Percentiles rank a stretch among this genome's conserved stretches.
Conservation (phyloP, 208 protist species). For the Leptomonas seymouri region DNA sequence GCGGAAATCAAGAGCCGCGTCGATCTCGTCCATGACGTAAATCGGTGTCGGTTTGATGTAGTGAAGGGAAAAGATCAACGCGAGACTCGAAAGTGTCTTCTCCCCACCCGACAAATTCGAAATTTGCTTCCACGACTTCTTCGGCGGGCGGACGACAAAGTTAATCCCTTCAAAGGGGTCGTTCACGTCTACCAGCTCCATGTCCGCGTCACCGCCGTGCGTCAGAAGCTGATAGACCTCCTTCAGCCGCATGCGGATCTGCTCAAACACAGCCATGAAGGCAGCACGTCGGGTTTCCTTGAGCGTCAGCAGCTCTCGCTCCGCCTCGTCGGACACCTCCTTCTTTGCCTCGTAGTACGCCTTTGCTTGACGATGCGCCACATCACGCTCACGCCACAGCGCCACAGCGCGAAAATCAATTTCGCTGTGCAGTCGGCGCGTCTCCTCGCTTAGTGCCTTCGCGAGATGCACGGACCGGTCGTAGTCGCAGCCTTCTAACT, state of each 20-base stretch:
- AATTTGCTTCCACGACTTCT: constrained; percentile 99
- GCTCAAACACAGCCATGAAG: constrained; percentile 99
- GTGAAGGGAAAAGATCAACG: constrained; percentile 99
- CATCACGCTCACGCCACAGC: constrained; percentile 95
- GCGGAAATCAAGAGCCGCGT: constrained; percentile 99
- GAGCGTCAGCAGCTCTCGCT: constrained; percentile 59
- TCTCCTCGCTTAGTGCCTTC: constrained; percentile 88
- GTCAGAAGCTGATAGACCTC: constrained; percentile 99
- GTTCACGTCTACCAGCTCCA: constrained; percentile 99
- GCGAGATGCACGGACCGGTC: constrained; percentile 87
- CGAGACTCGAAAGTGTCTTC: constrained; percentile 99
- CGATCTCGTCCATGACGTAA: constrained; percentile 99
- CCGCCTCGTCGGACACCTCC: constrained; percentile 70
- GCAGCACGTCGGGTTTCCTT: constrained; percentile 90
- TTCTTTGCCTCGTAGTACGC: constrained; percentile 66
- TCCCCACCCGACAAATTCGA: constrained; percentile 99
- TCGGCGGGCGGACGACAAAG: constrained; percentile 99
- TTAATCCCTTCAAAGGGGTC: constrained; percentile 99
- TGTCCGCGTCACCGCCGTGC: constrained; percentile 99
- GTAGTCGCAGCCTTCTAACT: constrained; percentile 81
- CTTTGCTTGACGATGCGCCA: constrained; percentile 66
- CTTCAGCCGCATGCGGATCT: constrained; percentile 98
- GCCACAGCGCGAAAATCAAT: constrained; percentile 96
- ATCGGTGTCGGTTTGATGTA: constrained; percentile 99
- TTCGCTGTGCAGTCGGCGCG: constrained; percentile 73